Evolutionary conservation across 768 basidiomycete species (phyloP).

Genomic region (Pholiota molesta): DNA sequence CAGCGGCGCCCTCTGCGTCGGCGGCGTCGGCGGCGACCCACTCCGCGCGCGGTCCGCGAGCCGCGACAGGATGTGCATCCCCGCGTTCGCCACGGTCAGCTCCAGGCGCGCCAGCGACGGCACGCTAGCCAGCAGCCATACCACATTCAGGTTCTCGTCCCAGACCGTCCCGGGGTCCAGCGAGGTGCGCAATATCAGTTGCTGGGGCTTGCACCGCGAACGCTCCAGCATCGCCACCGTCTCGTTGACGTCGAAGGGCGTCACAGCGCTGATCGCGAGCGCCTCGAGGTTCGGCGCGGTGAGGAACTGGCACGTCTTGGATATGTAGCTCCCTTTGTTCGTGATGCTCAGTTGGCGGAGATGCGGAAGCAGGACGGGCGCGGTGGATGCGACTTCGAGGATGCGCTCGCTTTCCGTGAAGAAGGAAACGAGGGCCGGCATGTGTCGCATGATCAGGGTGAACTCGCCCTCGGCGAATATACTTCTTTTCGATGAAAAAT

Average conservation of each 20-base stretch:
- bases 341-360: conserved; percentile 21
- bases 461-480: conserved; percentile 28
- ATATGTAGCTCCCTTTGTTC: conserved; percentile 28
- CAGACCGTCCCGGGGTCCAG: conserved; percentile 18
- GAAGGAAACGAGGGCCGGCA: conserved; percentile 21
- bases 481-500: conserved; percentile 19
- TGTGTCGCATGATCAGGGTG: conserved; percentile 21
- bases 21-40: not conserved
- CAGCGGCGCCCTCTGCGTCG: not conserved
- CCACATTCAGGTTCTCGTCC: conserved; percentile 25
- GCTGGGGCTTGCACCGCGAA: conserved; percentile 18
- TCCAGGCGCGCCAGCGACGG: conserved; percentile 20
- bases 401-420: conserved; percentile 25
- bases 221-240: conserved; percentile 22
- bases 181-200: conserved; percentile 19
- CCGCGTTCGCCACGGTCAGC: conserved; percentile 19
- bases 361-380: conserved; percentile 21
- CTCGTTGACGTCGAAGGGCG: conserved; percentile 18
- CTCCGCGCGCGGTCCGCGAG: conserved; percentile 14
- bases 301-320: conserved; percentile 26
- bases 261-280: conserved; percentile 20
- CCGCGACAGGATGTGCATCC: conserved; percentile 21
- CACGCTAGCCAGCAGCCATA: conserved; percentile 18
- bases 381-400: conserved; percentile 22
- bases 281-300: conserved; percentile 23